Evolutionary conservation across 805 yeast genomes (phyloP), one percentile per base, ranked within the genome.

Genomic region (Barnettozyma populi): DNA sequence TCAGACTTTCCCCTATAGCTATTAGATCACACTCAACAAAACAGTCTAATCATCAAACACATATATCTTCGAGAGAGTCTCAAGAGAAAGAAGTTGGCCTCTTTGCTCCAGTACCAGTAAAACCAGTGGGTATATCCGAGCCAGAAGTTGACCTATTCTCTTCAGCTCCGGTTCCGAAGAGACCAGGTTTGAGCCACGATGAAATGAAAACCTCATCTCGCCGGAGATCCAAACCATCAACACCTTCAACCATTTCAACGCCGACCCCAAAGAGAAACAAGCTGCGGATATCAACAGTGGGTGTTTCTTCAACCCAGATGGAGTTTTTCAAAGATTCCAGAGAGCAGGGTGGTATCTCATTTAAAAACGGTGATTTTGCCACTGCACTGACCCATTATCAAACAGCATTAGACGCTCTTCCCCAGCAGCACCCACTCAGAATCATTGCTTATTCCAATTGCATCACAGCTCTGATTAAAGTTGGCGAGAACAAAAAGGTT

Each of bases 321-420:
- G 61, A 57, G 27, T 69, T 68, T 55, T 81, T 69, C 69, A 59
- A 71, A 7, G 75, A 74, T 21, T 69, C 72, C 25, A 79, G 80
- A 50, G 66, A 64, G 7, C 72, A 72, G 23, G 99, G 90, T 6
- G 68, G 79, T 7, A 73, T 73, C 16, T 73, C 80, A 1, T 94
- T 82, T 69, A 78, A 79, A 47, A 75, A 79, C n/a, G 99, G 99
- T 18, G 92, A 94, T 62, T 94, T 84, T 62, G 63, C 80, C 4
- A 60, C 69, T 5, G 90, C 99, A 0, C 69, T 79, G 13, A 74
- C 68, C 25, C 72, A 73, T 46, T 94, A 86, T 61, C 72, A 78
- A 29, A 69, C 75, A 36, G 74, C 84, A 1, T 63, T 79, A n/a
- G 66, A 71, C 25, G 62, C 79, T 3, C 68, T 90, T 2, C 95